Evolutionary conservation across 805 yeast species (phyloP), one percentile per base, ranked within the genome.

Genomic region (Saccharomycopsis synnaedendra): DNA sequence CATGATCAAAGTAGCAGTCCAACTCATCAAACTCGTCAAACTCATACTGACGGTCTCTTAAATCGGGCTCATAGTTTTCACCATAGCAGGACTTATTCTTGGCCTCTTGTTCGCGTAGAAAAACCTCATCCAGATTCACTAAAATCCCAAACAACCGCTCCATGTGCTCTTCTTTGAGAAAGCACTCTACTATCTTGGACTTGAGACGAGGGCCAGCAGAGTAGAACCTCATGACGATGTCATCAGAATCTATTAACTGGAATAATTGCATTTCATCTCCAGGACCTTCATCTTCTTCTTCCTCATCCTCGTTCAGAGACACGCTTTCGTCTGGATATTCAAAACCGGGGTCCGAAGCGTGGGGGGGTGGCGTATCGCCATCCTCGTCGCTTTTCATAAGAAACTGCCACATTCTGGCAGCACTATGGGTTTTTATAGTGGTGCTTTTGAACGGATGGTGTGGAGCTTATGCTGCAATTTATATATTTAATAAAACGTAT

Each of bases 301-400:
- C 44, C 19, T 42, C 33, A 32, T 51, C 47, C 7, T 27, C n/a
- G 39, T 30, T 39, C 9, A 39, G 42, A 39, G 32, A 29, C 8
- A 10, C 34, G n/a, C 39, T 37, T 29, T 38, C 38, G 27, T 31
- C 32, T 28, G 9, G 4, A 29, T 38, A 11, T 31, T 31, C 54
- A 34, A 49, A 56, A 33, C 51, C 52, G 11, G 47, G 54, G 35
- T 55, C n/a, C 43, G 32, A 27, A 19, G 43, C 45, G 7, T 42
- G 40, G 5, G 45, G 11, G n/a, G 38, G 29, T 6, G 10, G 28
- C 34, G 28, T 43, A 28, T 34, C 39, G 29, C 28, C 33, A 28
- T 45, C 46, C 31, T 46, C 52, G 7, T 45, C 52, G 33, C 30
- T 39, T 32, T 48, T 48, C 37, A 11, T 45, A 10, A 46, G 35